Evolutionary conservation across 1,284 basidiomycete species (phyloP).

Genomic region (Schizophyllum commune): DNA sequence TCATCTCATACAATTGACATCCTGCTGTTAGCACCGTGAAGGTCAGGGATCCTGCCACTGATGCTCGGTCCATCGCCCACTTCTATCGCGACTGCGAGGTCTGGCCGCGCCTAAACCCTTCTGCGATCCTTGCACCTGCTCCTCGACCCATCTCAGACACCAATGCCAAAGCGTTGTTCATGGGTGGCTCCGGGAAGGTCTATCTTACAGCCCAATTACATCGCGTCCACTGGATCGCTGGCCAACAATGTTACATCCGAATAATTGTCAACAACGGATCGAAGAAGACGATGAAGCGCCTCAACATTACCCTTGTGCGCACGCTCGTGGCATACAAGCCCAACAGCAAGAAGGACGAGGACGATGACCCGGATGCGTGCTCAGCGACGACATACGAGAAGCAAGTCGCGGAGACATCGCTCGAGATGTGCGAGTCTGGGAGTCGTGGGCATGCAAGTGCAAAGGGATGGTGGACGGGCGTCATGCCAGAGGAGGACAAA

Average conservation of each 20-base stretch:
- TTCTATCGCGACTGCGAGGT: constrained; percentile 85
- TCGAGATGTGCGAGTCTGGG: constrained; percentile 62
- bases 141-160: constrained; percentile 56
- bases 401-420: constrained; percentile 54
- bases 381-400: constrained; percentile 56
- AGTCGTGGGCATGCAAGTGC: constrained; percentile 68
- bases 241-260: constrained; percentile 71
- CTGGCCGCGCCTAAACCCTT: constrained; percentile 74
- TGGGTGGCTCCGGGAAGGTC: constrained; percentile 64
- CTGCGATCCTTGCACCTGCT: constrained; percentile 55
- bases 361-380: constrained; percentile 46
- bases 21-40: constrained; percentile 71
- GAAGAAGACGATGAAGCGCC: constrained; percentile 62
- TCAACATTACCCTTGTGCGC: constrained; percentile 65
- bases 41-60: constrained; percentile 61
- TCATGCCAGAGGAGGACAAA: constrained; percentile 52
- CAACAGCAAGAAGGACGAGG: constrained; percentile 33
- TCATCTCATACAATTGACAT: constrained; percentile 4
- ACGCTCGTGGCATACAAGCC: constrained; percentile 67
- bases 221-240: constrained; percentile 79
- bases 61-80: constrained; percentile 76
- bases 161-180: constrained; percentile 51
- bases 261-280: constrained; percentile 60
- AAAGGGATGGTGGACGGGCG: constrained; percentile 84
- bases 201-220: constrained; percentile 68